These are phyloP conservation scores for Aspergillus brasiliensis DNA, from an alignment of 2,329 filamentous ascomycete species.

Conservation along the genomic window DNA sequence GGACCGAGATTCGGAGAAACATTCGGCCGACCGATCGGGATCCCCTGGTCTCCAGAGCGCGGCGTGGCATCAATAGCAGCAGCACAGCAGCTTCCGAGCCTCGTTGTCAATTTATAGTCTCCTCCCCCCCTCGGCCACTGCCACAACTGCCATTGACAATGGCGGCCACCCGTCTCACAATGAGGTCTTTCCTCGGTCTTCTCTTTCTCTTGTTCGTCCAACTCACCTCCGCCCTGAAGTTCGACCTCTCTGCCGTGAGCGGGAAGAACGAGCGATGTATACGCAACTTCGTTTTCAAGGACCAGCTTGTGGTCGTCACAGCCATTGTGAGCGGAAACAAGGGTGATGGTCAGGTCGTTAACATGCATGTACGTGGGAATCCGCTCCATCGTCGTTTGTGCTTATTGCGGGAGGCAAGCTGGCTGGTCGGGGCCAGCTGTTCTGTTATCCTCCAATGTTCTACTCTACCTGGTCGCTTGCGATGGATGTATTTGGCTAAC, in stretches of 20 bases:
- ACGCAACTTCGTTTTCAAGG: slow-evolving; percentile 89
- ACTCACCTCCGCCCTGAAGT: slow-evolving; percentile 73
- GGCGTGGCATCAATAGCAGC: slow-evolving; percentile 39
- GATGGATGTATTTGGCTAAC: slow-evolving; percentile 13
- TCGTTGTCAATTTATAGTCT: slow-evolving; percentile 23
- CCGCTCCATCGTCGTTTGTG: not conserved
- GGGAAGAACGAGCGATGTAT: slow-evolving; percentile 82
- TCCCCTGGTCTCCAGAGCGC: slow-evolving; percentile 27
- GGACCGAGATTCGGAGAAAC: slow-evolving; percentile 6
- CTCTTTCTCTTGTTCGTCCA: slow-evolving; percentile 39
- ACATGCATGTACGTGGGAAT: slow-evolving; percentile 74
- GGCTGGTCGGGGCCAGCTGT: not conserved
- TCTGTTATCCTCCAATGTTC: not conserved
- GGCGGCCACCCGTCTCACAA: slow-evolving; percentile 32
- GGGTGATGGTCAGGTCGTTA: slow-evolving; percentile 89
- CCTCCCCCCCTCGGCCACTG: slow-evolving; percentile 14
- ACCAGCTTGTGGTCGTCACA: slow-evolving; percentile 94
- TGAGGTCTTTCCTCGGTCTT: slow-evolving; percentile 35
- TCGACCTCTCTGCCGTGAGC: slow-evolving; percentile 76
- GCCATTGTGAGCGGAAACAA: slow-evolving; percentile 81
- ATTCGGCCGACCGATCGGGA: not conserved
- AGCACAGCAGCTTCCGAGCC: slow-evolving; percentile 29
- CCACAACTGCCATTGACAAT: slow-evolving; percentile 28
- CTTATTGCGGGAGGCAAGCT: not conserved
- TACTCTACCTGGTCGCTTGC: slow-evolving; percentile 6